A percentile compares a stretch with the other conserved stretches of the same genome.
phyloP scores from a whole-genome alignment of 306 rosid genomes.

The Coriaria nepalensis region DNA sequence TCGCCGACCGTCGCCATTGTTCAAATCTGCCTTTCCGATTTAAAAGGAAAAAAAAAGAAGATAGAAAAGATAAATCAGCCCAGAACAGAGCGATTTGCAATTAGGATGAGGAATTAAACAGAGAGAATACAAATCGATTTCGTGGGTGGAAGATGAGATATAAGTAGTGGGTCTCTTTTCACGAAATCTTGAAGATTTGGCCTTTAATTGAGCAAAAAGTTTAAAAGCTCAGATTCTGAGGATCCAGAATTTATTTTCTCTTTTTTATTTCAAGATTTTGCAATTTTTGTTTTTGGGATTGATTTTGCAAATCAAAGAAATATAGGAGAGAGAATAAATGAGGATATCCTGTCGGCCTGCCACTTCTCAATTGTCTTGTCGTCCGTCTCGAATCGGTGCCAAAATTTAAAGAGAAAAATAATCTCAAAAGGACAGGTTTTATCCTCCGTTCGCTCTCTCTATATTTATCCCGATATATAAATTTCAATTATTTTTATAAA shows the following conservation, averaged over 20 bases:
- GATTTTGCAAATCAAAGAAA: not conserved
- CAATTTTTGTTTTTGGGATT: constrained; percentile 10
- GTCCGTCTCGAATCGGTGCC: too few relatives aligned
- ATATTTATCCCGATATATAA: too few relatives aligned
- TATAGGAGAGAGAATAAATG: too few relatives aligned
- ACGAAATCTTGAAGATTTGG: constrained; percentile 9
- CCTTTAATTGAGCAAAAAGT: constrained; percentile 19
- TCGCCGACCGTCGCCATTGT: constrained; percentile 37
- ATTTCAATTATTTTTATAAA: too few relatives aligned
- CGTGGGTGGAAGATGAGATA: not conserved
- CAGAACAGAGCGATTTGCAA: not conserved
- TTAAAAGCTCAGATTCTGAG: constrained; percentile 68
- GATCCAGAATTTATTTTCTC: constrained; percentile 34
- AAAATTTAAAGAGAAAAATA: too few relatives aligned
- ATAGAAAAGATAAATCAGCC: too few relatives aligned
- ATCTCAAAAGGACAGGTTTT: too few relatives aligned
- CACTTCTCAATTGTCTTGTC: too few relatives aligned
- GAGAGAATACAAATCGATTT: not conserved
- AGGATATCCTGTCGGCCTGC: too few relatives aligned
- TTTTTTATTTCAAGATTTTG: constrained; percentile 21
- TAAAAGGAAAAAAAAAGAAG: too few relatives aligned
- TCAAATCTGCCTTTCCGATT: too few relatives aligned
- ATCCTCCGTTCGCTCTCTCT: too few relatives aligned
- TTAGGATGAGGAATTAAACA: not conserved
- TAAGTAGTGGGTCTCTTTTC: not conserved